Evolutionary conservation across 116 monocot genomes (phyloP).

Genomic region (Posidonia oceanica): DNA sequence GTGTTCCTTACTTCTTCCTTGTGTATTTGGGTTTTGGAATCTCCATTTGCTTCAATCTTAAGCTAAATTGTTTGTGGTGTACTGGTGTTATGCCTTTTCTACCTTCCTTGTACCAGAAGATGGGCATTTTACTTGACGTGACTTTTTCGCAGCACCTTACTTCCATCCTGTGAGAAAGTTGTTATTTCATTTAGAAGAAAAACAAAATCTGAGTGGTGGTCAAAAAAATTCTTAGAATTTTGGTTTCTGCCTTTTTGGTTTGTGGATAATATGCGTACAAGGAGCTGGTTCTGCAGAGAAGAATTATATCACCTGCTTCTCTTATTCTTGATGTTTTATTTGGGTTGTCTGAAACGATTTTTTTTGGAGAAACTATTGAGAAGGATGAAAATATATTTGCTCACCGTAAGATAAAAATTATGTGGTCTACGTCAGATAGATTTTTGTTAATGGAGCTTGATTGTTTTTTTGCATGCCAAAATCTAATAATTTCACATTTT

Average conservation of each 20-base stretch:
- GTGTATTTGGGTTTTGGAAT: not conserved
- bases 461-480: not conserved
- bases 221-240: not conserved
- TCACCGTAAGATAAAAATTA: not conserved
- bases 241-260: not conserved
- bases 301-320: not conserved
- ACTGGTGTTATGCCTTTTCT: not conserved
- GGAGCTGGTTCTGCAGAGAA: not conserved
- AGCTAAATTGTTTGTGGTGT: not conserved
- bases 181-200: too few species aligned
- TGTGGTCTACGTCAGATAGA: not conserved
- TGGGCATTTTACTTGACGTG: not conserved
- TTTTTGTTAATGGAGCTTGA: not conserved
- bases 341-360: not conserved
- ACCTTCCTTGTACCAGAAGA: not conserved
- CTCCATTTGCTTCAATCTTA: constrained; percentile 1
- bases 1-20: not conserved
- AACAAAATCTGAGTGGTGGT: too few species aligned
- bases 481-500: not conserved
- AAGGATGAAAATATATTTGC: not conserved
- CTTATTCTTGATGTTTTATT: not conserved
- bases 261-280: not conserved
- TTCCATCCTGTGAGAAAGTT: not conserved
- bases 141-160: not conserved
- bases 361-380: not conserved